Evolutionary conservation across 495 filamentous ascomycete species (phyloP), one percentile per base, ranked within the genome.

Genomic region (Aspergillus homomorphus): DNA sequence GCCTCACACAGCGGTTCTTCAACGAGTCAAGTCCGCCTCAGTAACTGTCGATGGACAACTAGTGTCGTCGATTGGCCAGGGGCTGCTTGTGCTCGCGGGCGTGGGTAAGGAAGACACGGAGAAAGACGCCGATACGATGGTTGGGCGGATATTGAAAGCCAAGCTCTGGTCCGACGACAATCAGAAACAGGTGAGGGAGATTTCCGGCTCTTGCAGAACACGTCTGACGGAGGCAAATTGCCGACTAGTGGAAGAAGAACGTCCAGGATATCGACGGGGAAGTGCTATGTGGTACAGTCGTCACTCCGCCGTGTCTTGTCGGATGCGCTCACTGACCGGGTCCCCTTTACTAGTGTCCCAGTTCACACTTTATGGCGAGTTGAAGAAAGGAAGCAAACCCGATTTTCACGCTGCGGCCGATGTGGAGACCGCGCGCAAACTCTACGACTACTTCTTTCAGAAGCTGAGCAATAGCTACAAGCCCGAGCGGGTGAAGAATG

Each of bases 1-100:
- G 18, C 53, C 4, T 21, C 14, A 14, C 53, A 44, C 66, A 98
- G 94, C 91, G 49, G 91, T 99, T 58, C 81, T 99, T 26, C 95
- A 99, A 74, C 82, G 95, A 56, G 95, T 98, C 56, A 87, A 93
- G 53, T 98, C 94, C 19, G 95, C 95, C 54, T 96, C 95, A n/a
- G 95, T 99, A 66, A 95, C 90, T 10, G 91, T 99, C n/a, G 92
- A 98, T 68, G 86, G 88, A 57, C 79, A 95, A 65, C 71, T 96
- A 30, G 84, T 99, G 8, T 97, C 95, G 1, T 85, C 85, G 1
- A 97, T 99, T 64, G 89, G 89, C 43, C 89, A 87, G 68, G 95
- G 95, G 26, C 77, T 99, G 43, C 80, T 99, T 2, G 91, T 98
- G 16, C 87, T 99, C 64, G 92, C 92, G 23, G 95, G 92, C 26